Conservation (phyloP, 768 basidiomycete species). For the Gloeostereum incarnatum region DNA sequence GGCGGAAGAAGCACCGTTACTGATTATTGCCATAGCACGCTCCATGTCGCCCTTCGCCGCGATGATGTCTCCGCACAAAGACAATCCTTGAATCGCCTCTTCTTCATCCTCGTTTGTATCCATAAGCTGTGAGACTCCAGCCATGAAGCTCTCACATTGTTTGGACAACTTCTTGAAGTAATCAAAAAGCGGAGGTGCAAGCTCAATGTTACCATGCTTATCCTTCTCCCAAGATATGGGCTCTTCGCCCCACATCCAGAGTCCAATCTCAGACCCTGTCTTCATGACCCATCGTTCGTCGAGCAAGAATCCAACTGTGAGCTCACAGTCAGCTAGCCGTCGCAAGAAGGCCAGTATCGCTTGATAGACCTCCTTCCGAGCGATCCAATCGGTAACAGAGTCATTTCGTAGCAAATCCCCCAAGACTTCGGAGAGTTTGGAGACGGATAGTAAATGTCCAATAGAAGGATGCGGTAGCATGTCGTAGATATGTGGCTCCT, state of each 20-base stretch:
- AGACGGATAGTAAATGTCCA: slow-evolving; percentile 28
- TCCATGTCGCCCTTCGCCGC: slow-evolving; percentile 39
- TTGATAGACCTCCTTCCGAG: slow-evolving; percentile 35
- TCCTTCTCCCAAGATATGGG: slow-evolving; percentile 30
- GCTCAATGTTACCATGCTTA: slow-evolving; percentile 19
- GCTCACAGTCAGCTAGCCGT: slow-evolving; percentile 41
- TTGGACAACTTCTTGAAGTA: slow-evolving; percentile 44
- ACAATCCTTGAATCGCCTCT: slow-evolving; percentile 31
- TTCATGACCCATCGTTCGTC: slow-evolving; percentile 26
- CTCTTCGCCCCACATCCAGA: slow-evolving; percentile 38
- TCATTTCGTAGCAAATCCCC: slow-evolving; percentile 43
- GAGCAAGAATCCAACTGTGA: slow-evolving; percentile 36
- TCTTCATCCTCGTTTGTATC: slow-evolving; percentile 19
- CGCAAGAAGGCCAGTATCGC: slow-evolving; percentile 37
- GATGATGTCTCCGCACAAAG: slow-evolving; percentile 43
- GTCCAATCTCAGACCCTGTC: slow-evolving; percentile 30
- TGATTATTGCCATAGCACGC: slow-evolving; percentile 32
- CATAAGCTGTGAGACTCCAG: slow-evolving; percentile 32
- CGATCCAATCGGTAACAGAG: slow-evolving; percentile 43
- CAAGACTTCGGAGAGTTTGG: slow-evolving; percentile 36
- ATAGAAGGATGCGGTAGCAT: slow-evolving; percentile 39
- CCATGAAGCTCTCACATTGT: slow-evolving; percentile 40
- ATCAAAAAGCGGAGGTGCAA: slow-evolving; percentile 31
- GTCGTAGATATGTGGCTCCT: slow-evolving; percentile 33
- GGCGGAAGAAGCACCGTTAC: slow-evolving; percentile 12